Evolutionary conservation across 1,284 basidiomycete genomes (phyloP), one percentile per base, ranked within the genome.

Genomic region (Inonotus hispidus): DNA sequence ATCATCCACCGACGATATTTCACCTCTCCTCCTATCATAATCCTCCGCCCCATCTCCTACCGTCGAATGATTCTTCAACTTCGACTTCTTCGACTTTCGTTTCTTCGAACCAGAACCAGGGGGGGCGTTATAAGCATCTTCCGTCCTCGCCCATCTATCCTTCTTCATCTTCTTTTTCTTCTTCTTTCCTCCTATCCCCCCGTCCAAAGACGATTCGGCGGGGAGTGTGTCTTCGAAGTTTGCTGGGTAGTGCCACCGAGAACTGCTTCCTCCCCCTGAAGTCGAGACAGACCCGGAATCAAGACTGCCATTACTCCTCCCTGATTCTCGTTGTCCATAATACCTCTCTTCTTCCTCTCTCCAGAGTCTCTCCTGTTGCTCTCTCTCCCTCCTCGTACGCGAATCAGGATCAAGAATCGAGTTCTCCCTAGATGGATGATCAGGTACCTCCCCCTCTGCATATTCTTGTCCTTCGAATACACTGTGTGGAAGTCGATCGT

Each of bases 141-240:
- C 88, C 41, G 90, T 92, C 71, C 87, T 79, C 63, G 85, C 88
- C 86, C 87, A 92, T 58, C 90, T 77, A 68, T 92, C 90, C 73
- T 92, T 91, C 81, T 90, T 87, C 72, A 7, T 43, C 83, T 82
- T 71, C 79, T 82, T 73, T 65, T 74, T 77, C 69, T 73, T 78
- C 23, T 37, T 38, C 21, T 29, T 35, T 27, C 10, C 29, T 11
- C 38, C 47, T 14, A 25, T 16, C 7, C 57, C 56, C 32, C 53
- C 54, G 56, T 27, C 53, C n/a, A 39, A 73, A 71, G 79, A 63
- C 69, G 60, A 11, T 10, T 49, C 35, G 58, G 77, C 73, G 19
- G 77, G 69, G 41, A 79, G 75, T 19, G 83, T 77, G 64, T 90
- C 88, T 57, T 85, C 82, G 67, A 92, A 90, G 70, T 92, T 90